Conservation (phyloP, 2,329 filamentous ascomycete species). For the Canariomyces notabilis region DNA sequence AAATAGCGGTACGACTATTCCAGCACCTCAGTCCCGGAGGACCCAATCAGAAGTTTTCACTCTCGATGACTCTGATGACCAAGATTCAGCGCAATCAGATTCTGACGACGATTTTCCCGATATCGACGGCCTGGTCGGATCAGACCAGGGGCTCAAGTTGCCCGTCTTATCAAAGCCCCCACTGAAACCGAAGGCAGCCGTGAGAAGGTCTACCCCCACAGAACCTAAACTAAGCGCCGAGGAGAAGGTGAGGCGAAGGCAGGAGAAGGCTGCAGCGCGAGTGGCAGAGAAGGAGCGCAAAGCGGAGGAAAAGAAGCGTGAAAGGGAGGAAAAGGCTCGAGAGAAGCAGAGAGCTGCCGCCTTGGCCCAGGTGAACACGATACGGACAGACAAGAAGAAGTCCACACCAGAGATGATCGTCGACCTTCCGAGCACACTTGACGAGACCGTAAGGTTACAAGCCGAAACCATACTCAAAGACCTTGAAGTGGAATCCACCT, state of each 20-base stretch:
- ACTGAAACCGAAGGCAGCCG: constrained; percentile 20
- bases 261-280: constrained; percentile 43
- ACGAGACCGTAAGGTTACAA: constrained; percentile 41
- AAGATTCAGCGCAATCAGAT: neutral
- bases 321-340: constrained; percentile 55
- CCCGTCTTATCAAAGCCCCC: constrained; percentile 5
- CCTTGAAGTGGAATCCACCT: constrained; percentile 43
- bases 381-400: constrained; percentile 66
- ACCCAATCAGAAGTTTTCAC: constrained; percentile 31
- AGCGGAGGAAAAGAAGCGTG: constrained; percentile 51
- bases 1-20: constrained; percentile 10
- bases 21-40: constrained; percentile 16
- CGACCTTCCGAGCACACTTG: constrained; percentile 57
- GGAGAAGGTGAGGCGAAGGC: constrained; percentile 37
- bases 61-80: constrained; percentile 31
- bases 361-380: constrained; percentile 67
- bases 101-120: constrained; percentile 48
- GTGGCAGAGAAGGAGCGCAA: constrained; percentile 53
- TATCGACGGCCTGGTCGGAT: constrained; percentile 37
- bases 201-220: constrained; percentile 8
- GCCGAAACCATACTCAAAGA: constrained; percentile 46
- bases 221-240: constrained; percentile 29
- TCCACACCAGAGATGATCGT: constrained; percentile 74
- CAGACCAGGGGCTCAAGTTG: constrained; percentile 16
- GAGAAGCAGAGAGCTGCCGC: constrained; percentile 63